phyloP scores from a whole-genome alignment of 2,329 filamentous ascomycete species.

The Ophiostoma fasciatum region DNA sequence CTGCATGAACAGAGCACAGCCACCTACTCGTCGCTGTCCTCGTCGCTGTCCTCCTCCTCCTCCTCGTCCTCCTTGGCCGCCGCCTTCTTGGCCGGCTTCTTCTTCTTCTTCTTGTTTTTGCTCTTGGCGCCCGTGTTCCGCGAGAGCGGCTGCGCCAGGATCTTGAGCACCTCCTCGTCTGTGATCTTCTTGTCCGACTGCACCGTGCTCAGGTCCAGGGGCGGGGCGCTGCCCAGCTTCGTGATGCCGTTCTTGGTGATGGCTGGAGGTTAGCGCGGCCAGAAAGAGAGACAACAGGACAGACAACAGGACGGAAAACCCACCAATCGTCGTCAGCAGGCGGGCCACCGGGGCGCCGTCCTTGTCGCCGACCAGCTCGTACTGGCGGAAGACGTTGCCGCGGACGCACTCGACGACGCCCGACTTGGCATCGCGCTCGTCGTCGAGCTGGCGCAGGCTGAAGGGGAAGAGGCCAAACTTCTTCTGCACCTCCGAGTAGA shows the following conservation, averaged over 20 bases:
- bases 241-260: constrained; percentile 96
- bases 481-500: constrained; percentile 87
- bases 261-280: constrained; percentile 33
- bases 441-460: constrained; percentile 89
- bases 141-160: constrained; percentile 74
- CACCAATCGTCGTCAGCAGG: constrained; percentile 84
- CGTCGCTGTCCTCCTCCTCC: constrained; percentile 21
- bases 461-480: constrained; percentile 98
- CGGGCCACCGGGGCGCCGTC: constrained; percentile 73
- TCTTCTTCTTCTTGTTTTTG: constrained; percentile 82
- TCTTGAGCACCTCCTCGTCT: constrained; percentile 89
- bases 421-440: constrained; percentile 89
- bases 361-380: constrained; percentile 91
- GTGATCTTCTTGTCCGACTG: constrained; percentile 97
- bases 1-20: no score
- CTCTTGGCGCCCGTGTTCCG: constrained; percentile 74
- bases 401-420: constrained; percentile 95
- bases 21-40: constrained; percentile 16
- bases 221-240: constrained; percentile 63
- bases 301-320: constrained; percentile 24
- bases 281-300: neutral
- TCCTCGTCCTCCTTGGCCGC: constrained; percentile 15
- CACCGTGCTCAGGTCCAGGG: constrained; percentile 65
- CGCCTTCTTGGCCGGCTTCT: constrained; percentile 36
- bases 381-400: constrained; percentile 81